A percentile compares a stretch with the other conserved stretches of the same genome.
Evolutionary conservation across 352 stramenopile species (phyloP).

Genomic region (Globisporangium paroecandrum): DNA sequence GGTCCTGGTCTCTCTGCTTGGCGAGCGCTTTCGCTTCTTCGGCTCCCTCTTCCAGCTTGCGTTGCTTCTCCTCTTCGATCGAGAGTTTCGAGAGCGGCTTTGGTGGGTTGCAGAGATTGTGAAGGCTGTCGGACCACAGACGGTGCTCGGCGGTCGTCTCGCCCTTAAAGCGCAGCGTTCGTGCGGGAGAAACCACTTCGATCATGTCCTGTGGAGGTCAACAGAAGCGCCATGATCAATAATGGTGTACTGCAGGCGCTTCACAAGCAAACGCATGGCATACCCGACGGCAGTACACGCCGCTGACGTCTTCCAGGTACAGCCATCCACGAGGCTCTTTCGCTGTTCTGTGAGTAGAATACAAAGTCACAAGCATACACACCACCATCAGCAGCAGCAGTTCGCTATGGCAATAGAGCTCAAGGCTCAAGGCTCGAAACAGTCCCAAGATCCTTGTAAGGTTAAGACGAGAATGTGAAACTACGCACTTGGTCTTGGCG

Average conservation of each 20-base stretch:
- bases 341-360: constrained; percentile 34
- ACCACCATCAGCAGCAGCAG: not conserved
- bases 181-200: constrained; percentile 69
- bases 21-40: constrained; percentile 16
- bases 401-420: not conserved
- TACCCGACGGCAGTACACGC: constrained; percentile 70
- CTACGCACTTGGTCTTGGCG: constrained; percentile 65
- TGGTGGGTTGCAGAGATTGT: constrained; percentile 60
- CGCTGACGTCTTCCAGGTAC: constrained; percentile 74
- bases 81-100: constrained; percentile 16
- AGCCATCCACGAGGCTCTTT: constrained; percentile 79
- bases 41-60: not conserved
- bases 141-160: constrained; percentile 74
- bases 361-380: not conserved
- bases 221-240: not conserved
- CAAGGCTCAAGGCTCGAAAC: not conserved
- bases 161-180: constrained; percentile 75
- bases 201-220: constrained; percentile 61
- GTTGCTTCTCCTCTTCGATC: constrained; percentile 15
- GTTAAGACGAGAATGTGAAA: too few relatives aligned
- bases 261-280: not conserved
- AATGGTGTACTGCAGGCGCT: not conserved
- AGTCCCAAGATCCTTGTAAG: not conserved
- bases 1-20: constrained; percentile 20
- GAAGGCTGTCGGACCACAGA: constrained; percentile 78